Evolutionary conservation across 257 asterid genomes (phyloP).

Genomic region (Solanum sitiens): DNA sequence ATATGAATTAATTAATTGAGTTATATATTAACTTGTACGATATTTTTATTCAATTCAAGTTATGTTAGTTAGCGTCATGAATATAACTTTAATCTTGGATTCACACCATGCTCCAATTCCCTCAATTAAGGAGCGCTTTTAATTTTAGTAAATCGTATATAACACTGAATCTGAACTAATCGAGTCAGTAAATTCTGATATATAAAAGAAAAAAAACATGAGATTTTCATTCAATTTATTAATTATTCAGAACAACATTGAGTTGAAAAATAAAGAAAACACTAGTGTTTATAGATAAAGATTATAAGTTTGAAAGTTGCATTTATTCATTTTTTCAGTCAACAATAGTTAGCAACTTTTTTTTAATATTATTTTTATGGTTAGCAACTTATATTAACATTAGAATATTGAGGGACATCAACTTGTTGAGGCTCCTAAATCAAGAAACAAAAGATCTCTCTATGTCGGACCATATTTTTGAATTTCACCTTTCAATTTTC

Average conservation of each 20-base stretch:
- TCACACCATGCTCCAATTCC: too few relatives aligned
- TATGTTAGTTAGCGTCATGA: too few relatives aligned
- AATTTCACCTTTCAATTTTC: background rate
- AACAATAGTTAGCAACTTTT: background rate
- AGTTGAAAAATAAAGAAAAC: background rate
- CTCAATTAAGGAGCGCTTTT: fast-evolving
- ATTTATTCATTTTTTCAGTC: background rate
- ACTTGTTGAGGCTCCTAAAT: background rate
- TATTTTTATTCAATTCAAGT: too few relatives aligned
- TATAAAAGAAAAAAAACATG: background rate
- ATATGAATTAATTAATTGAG: background rate
- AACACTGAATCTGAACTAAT: background rate
- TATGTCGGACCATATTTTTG: background rate
- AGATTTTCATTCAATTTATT: background rate
- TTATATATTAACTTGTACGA: too few relatives aligned
- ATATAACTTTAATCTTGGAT: too few relatives aligned
- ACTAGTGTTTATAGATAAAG: background rate
- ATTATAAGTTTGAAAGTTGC: background rate
- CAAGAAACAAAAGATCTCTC: background rate
- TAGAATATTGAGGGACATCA: background rate
- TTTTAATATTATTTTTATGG: background rate
- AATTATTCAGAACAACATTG: background rate
- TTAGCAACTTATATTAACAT: background rate
- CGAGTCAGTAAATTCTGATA: background rate
- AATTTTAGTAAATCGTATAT: background rate